Percentiles rank a stretch among this genome's conserved stretches.
phyloP scores from a whole-genome alignment of 2,329 filamentous ascomycete species.

The Conoideocrella luteorostrata region DNA sequence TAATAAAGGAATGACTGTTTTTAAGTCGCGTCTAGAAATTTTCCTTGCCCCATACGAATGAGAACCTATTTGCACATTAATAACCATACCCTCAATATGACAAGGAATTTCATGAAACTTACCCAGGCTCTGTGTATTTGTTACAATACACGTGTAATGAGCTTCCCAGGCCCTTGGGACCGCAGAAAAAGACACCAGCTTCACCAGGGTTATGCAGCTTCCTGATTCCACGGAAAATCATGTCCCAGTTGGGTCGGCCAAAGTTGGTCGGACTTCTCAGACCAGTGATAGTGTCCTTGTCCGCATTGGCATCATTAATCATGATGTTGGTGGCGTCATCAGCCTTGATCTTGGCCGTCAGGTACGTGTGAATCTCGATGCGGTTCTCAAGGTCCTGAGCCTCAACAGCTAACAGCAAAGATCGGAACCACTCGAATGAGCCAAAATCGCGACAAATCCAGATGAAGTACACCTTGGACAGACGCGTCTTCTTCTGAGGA shows the following conservation, averaged over 20 bases:
- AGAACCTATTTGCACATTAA: slow-evolving; percentile 39
- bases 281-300: slow-evolving; percentile 79
- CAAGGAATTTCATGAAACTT: slow-evolving; percentile 26
- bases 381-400: slow-evolving; percentile 76
- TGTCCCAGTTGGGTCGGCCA: slow-evolving; percentile 82
- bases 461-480: slow-evolving; percentile 88
- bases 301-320: slow-evolving; percentile 82
- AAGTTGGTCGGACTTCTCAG: slow-evolving; percentile 79
- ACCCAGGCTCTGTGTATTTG: slow-evolving; percentile 78
- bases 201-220: slow-evolving; percentile 70
- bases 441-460: slow-evolving; percentile 87
- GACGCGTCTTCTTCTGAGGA: slow-evolving; percentile 68
- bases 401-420: slow-evolving; percentile 75
- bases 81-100: slow-evolving; percentile 18
- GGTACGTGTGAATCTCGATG: slow-evolving; percentile 85
- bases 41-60: slow-evolving; percentile 63
- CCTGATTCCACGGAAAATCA: slow-evolving; percentile 77
- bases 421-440: slow-evolving; percentile 86
- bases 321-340: slow-evolving; percentile 87
- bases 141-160: slow-evolving; percentile 78
- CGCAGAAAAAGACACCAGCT: slow-evolving; percentile 79
- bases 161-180: slow-evolving; percentile 72
- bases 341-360: slow-evolving; percentile 79
- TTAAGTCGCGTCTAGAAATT: slow-evolving; percentile 45
- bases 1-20: background rate